phyloP scores from a whole-genome alignment of 2,329 filamentous ascomycete genomes.

The Sphaerostilbella broomeana region DNA sequence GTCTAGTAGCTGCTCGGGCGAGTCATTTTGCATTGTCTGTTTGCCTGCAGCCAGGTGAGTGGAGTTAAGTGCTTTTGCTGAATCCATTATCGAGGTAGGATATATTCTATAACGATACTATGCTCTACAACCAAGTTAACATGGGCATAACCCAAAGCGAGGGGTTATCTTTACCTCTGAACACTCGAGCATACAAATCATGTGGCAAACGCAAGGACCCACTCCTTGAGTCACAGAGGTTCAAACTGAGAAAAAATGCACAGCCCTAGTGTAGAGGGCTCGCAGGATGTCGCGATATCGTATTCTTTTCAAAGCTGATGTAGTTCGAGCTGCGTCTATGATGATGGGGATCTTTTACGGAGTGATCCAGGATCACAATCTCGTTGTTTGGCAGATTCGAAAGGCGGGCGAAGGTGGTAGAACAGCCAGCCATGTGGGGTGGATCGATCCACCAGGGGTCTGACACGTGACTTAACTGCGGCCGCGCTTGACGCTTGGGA shows the following conservation, averaged over 20 bases:
- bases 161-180: conserved; percentile 7
- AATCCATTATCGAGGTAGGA: conserved; percentile 10
- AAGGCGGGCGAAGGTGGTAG: conserved; percentile 12
- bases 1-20: conserved; percentile 65
- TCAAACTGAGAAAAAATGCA: too few relatives aligned
- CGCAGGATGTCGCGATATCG: too few relatives aligned
- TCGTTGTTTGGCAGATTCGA: conserved; percentile 10
- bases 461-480: conserved; percentile 12
- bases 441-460: conserved; percentile 7
- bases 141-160: too few relatives aligned
- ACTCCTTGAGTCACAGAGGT: too few relatives aligned
- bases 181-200: background rate
- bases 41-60: conserved; percentile 23
- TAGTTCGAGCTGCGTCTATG: too few relatives aligned
- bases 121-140: too few relatives aligned
- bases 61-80: conserved; percentile 13
- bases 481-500: too few relatives aligned
- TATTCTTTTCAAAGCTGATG: background rate
- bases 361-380: conserved; percentile 7
- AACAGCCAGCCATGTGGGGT: conserved; percentile 13
- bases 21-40: conserved; percentile 29
- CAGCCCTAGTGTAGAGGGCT: too few relatives aligned
- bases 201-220: background rate
- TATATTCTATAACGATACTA: too few relatives aligned
- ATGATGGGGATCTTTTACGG: too few relatives aligned